Conservation (phyloP, 106 monocot genomes). For the Dioscorea dumetorum region DNA sequence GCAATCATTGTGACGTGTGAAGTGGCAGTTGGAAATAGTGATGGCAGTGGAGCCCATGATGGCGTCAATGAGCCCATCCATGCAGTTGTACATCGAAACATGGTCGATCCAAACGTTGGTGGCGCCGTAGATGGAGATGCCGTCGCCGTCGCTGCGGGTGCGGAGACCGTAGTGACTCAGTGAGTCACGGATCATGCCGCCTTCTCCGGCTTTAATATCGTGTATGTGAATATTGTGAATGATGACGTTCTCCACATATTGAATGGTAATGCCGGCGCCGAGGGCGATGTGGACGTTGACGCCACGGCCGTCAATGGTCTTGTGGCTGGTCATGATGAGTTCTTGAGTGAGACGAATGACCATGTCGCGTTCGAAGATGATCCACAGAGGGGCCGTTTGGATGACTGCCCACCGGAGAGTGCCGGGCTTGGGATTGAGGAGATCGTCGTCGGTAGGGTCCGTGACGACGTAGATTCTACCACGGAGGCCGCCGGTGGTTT, state of each 20-base stretch:
- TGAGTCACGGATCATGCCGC: constrained; percentile 37
- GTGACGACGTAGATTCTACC: constrained; percentile 20
- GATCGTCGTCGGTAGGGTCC: constrained; percentile 10
- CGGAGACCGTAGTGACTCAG: constrained; percentile 23
- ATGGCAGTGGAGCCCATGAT: constrained; percentile 48
- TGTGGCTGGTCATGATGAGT: constrained; percentile 43
- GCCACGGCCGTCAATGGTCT: constrained; percentile 55
- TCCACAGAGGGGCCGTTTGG: constrained; percentile 33
- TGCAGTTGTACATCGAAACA: constrained; percentile 7
- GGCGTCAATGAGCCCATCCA: constrained; percentile 30
- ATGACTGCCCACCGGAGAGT: constrained; percentile 33
- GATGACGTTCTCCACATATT: constrained; percentile 45
- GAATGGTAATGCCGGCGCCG: constrained; percentile 34
- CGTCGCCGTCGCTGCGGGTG: constrained; percentile 48
- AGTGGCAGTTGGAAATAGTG: constrained; percentile 53
- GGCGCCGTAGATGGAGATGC: constrained; percentile 37
- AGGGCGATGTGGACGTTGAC: constrained; percentile 39
- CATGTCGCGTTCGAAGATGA: constrained; percentile 49
- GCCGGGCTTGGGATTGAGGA: constrained; percentile 10
- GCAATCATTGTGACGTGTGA: constrained; percentile 43
- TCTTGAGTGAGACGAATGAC: constrained; percentile 43
- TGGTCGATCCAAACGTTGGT: constrained; percentile 61
- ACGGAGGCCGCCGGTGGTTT: constrained; percentile 5
- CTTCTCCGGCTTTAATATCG: constrained; percentile 20
- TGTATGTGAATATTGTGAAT: constrained; percentile 57